Evolutionary conservation across 2,329 filamentous ascomycete genomes (phyloP).

Genomic region (Paecilomyces dactylethromorphus): DNA sequence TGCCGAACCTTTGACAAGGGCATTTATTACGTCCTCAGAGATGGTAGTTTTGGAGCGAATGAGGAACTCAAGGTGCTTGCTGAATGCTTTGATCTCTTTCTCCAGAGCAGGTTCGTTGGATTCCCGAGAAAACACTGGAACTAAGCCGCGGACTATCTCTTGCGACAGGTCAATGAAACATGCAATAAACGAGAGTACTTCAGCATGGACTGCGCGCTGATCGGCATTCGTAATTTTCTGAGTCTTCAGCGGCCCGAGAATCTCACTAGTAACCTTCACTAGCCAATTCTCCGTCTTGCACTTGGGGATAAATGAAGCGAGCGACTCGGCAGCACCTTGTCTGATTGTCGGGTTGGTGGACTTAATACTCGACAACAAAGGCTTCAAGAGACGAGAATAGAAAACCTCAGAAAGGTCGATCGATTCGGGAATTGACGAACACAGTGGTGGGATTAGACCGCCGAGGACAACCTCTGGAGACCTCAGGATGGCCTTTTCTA

Average conservation of each 20-base stretch:
- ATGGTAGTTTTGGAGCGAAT: slow-evolving; percentile 56
- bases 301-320: slow-evolving; percentile 60
- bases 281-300: slow-evolving; percentile 55
- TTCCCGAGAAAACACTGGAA: slow-evolving; percentile 69
- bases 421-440: slow-evolving; percentile 59
- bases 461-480: slow-evolving; percentile 84
- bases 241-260: slow-evolving; percentile 70
- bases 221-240: slow-evolving; percentile 81
- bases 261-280: slow-evolving; percentile 66
- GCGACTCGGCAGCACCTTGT: slow-evolving; percentile 66
- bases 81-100: slow-evolving; percentile 67
- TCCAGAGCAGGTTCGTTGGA: slow-evolving; percentile 77
- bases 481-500: slow-evolving; percentile 84
- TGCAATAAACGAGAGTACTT: slow-evolving; percentile 65
- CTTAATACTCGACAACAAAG: slow-evolving; percentile 81
- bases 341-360: slow-evolving; percentile 78
- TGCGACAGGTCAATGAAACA: slow-evolving; percentile 56
- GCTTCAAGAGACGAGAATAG: slow-evolving; percentile 69
- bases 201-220: slow-evolving; percentile 73
- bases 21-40: slow-evolving; percentile 61
- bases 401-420: slow-evolving; percentile 75
- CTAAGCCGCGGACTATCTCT: slow-evolving; percentile 61
- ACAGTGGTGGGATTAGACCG: slow-evolving; percentile 67
- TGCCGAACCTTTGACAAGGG: slow-evolving; percentile 70
- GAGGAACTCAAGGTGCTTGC: slow-evolving; percentile 57